A percentile compares a stretch with the other conserved stretches of the same genome.
Evolutionary conservation across 306 rosid species (phyloP).

Genomic region (Morella rubra): DNA sequence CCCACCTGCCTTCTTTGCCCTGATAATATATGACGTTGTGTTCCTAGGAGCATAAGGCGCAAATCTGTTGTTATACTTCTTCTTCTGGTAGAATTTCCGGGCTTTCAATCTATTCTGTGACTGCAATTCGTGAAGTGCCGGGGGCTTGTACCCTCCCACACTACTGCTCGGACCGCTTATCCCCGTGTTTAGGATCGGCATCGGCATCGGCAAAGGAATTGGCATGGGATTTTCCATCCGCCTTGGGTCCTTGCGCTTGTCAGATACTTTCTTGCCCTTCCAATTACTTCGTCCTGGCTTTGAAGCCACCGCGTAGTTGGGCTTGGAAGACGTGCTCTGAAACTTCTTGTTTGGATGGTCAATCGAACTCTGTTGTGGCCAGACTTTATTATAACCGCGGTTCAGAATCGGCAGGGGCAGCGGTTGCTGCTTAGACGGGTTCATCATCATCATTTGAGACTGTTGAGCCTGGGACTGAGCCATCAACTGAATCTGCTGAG

Average conservation of each 20-base stretch:
- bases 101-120: constrained; percentile 69
- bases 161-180: constrained; percentile 29
- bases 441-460: constrained; percentile 36
- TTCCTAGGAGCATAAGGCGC: constrained; percentile 84
- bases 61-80: constrained; percentile 56
- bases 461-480: constrained; percentile 41
- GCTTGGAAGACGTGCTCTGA: constrained; percentile 18
- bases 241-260: constrained; percentile 58
- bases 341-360: constrained; percentile 23
- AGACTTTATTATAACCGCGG: constrained; percentile 34
- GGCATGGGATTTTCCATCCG: constrained; percentile 53
- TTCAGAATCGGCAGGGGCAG: constrained; percentile 36
- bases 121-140: constrained; percentile 76
- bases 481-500: constrained; percentile 37
- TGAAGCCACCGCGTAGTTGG: constrained; percentile 20
- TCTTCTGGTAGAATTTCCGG: constrained; percentile 56
- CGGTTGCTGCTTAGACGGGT: constrained; percentile 42
- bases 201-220: constrained; percentile 3
- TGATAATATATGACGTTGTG: constrained; percentile 69
- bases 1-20: constrained; percentile 65
- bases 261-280: constrained; percentile 67
- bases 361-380: constrained; percentile 38
- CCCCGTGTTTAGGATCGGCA: neutral
- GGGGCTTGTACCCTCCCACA: constrained; percentile 57
- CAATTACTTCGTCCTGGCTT: constrained; percentile 55